Base-by-base conservation (phyloP, 192 early-diverging fungal species). In the Coemansia reversa region DNA sequence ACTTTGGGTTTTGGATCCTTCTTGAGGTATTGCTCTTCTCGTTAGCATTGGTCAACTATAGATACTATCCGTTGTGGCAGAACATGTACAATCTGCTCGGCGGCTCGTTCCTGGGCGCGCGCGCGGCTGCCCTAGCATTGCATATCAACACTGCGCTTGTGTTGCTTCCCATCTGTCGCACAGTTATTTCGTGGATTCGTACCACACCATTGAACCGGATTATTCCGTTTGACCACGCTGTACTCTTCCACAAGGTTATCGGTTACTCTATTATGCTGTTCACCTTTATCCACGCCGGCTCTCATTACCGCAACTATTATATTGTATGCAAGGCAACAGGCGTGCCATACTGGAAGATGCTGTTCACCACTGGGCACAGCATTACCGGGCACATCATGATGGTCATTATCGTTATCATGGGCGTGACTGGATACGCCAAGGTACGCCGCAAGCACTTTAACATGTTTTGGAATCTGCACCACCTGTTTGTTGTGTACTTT, bases 391-490 rank as follows among this genome's bases (percentile, higher is more conserved):
- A 93, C 68, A 65, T 93, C n/a, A 84, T 93, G 57, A 65, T 87
- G 24, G 56, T 89, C 24, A 70, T 85, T 16, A 87, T 94, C 51
- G 86, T 93, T 33, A 75, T 90, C 8, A 94, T 94, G 90, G 86
- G 87, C 39, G 83, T 91, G 0, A 89, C 91, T 2, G 89, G 89
- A 1, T 66, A 84, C 24, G 81, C 85, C 52, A 84, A 75, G 62
- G 80, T 87, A 45, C 71, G 72, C 14, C 48, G 62, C 49, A 74
- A 65, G 68, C 69, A 80, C 58, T 79, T 83, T 55, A 90, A 94
- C 69, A 71, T 86, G 47, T 94, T 94, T 69, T 94, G 91, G 91
- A 92, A 91, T 72, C 86, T 89, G 35, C 91, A 94, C 65, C 92
- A 94, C 63, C 80, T 94, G 28, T 93, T 93, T 74, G 84, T 93